Evolutionary conservation across 1,284 basidiomycete species (phyloP).

Genomic region (Ustilago curta): DNA sequence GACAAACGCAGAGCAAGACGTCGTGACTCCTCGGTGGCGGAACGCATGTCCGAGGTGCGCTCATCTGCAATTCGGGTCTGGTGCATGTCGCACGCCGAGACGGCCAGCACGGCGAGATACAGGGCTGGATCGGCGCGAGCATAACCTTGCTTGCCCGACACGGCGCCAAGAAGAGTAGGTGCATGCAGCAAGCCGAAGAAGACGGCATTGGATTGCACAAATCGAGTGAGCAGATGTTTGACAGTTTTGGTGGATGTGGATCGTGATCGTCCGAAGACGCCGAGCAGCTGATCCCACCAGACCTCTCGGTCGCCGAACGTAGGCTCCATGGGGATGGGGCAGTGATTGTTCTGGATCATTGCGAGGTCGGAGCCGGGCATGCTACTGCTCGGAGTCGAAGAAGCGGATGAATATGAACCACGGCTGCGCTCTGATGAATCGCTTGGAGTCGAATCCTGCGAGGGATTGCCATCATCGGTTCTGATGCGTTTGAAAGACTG

Average conservation of each 20-base stretch:
- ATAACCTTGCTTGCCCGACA: slow-evolving; percentile 27
- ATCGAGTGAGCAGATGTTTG: slow-evolving; percentile 39
- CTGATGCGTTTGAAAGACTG: slow-evolving; percentile 12
- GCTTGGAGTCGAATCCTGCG: background rate
- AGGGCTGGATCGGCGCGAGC: slow-evolving; percentile 39
- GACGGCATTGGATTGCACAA: slow-evolving; percentile 54
- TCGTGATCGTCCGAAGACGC: slow-evolving; percentile 25
- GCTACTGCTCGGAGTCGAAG: slow-evolving; percentile 34
- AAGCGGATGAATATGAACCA: background rate
- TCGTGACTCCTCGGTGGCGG: slow-evolving; percentile 36
- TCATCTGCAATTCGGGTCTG: slow-evolving; percentile 35
- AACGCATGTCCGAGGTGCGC: slow-evolving; percentile 40
- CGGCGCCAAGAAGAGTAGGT: slow-evolving; percentile 37
- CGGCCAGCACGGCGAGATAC: slow-evolving; percentile 50
- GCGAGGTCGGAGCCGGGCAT: slow-evolving; percentile 48
- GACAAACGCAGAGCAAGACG: slow-evolving; percentile 26
- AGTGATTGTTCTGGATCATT: slow-evolving; percentile 50
- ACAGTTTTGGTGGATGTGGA: slow-evolving; percentile 23
- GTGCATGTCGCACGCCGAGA: slow-evolving; percentile 52
- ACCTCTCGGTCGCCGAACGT: slow-evolving; percentile 17
- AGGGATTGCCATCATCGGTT: background rate
- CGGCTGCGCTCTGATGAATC: background rate
- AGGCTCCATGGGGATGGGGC: slow-evolving; percentile 36
- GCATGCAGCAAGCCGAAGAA: slow-evolving; percentile 53
- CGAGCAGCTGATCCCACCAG: slow-evolving; percentile 43